Evolutionary conservation across 2,329 filamentous ascomycete species (phyloP), one percentile per base, ranked within the genome.

Genomic region (Nannizzia gypsea): DNA sequence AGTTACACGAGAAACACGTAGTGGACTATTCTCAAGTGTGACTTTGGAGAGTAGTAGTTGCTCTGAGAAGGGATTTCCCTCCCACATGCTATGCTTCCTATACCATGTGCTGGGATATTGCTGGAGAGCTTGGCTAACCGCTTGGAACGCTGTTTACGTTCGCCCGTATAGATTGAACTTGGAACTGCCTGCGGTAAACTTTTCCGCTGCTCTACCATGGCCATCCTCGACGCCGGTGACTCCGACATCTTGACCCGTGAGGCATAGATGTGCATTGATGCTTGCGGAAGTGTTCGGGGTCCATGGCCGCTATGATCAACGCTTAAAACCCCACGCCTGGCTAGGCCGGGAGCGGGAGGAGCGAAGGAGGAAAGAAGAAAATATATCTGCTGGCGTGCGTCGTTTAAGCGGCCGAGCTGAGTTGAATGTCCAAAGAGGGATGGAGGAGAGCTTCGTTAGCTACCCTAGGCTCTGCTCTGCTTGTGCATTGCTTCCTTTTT

Each of bases 181-280:
- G 93, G 93, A 74, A 97, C 91, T 74, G 91, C 90, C 70, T 96
- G 91, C 81, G 93, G 93, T 83, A 97, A 97, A 83, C 88, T 99
- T 75, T 99, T 95, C 88, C 85, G 90, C 71, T 95, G 89, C 86
- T 92, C 89, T 69, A 96, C 91, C 79, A 95, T 99, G 88, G 87
- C 91, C 71, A 88, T 97, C 75, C 81, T 97, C 68, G 93, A 99
- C 79, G 90, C 91, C 76, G 93, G 92, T 85, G 88, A 97, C 85
- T 96, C 90, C 69, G 93, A 99, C 79, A 99, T 99, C 78, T 84
- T 99, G 71, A 86, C 81, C 79, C 54, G 54, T 17, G 54, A 56
- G 54, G 54, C 36, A 20, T 56, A 56, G 22, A 38, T 20, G 26
- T 55, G 4, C 48, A n/a, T 6, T 17, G 13, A 52, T 28, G 5